Evolutionary conservation across 2,329 filamentous ascomycete species (phyloP).

Genomic region (Apiospora rasikravindrae): DNA sequence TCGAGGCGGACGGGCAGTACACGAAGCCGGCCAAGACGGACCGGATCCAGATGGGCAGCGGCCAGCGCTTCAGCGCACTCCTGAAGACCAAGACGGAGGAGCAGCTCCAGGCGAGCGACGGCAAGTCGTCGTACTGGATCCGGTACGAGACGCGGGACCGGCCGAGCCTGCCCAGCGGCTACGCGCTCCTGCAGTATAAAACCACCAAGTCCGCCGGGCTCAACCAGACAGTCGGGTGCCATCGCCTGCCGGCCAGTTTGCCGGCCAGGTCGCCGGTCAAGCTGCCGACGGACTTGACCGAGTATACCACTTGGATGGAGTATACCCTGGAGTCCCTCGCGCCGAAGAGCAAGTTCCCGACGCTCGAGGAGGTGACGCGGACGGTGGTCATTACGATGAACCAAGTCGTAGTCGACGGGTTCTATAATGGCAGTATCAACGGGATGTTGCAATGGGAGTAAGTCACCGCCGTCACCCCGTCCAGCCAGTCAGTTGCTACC

Average conservation of each 20-base stretch:
- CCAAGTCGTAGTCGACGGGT: constrained; percentile 43
- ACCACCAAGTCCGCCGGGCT: constrained; percentile 20
- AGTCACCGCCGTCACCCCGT: constrained; percentile 22
- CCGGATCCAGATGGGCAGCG: constrained; percentile 60
- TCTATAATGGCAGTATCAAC: constrained; percentile 34
- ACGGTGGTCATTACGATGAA: constrained; percentile 53
- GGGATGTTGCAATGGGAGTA: constrained; percentile 44
- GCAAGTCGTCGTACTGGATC: constrained; percentile 48
- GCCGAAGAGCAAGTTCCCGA: constrained; percentile 41
- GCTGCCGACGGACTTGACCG: constrained; percentile 40
- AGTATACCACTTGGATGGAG: constrained; percentile 47
- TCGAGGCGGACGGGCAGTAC: constrained; percentile 64
- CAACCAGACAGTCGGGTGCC: background rate
- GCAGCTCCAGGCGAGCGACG: constrained; percentile 45
- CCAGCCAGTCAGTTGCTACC: background rate
- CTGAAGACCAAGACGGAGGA: constrained; percentile 56
- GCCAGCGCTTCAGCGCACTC: constrained; percentile 66
- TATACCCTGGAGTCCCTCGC: constrained; percentile 50
- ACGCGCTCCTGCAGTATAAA: constrained; percentile 54
- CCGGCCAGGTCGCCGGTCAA: constrained; percentile 39
- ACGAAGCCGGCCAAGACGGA: constrained; percentile 52
- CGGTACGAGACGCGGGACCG: constrained; percentile 57
- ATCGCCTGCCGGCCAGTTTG: constrained; percentile 28
- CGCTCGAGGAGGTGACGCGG: constrained; percentile 53
- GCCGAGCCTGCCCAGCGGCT: constrained; percentile 50